Evolutionary conservation across 176 grass and related monocot genomes (phyloP).

Genomic region (Zoysia pacifica): DNA sequence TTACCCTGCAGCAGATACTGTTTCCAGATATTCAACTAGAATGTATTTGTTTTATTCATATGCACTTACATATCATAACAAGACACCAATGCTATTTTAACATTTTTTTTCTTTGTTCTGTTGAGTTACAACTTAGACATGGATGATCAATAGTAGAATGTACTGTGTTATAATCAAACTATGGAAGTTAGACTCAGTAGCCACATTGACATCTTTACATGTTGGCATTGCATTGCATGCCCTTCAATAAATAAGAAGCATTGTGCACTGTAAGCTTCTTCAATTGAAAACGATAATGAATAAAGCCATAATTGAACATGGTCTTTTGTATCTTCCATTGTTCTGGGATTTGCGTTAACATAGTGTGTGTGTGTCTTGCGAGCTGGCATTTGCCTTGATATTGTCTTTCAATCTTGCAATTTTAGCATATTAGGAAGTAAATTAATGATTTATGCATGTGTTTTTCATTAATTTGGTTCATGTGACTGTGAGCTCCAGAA

Average conservation of each 20-base stretch:
- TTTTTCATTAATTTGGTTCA: too few species aligned
- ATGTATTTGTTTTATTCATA: neutral
- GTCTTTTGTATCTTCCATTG: too few species aligned
- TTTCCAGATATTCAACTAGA: too few species aligned
- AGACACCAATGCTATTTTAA: neutral
- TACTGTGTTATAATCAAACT: neutral
- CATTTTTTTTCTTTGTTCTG: neutral
- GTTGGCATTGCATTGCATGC: neutral
- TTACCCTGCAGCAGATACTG: neutral
- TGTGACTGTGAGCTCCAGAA: too few species aligned
- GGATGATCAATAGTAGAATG: neutral
- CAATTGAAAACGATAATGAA: neutral
- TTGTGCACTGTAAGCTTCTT: neutral
- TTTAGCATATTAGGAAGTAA: too few species aligned
- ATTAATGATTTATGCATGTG: too few species aligned
- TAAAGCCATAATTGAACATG: too few species aligned
- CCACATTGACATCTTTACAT: neutral
- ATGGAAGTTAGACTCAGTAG: neutral
- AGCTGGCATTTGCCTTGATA: too few species aligned
- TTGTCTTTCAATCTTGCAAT: too few species aligned
- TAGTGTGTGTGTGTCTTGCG: too few species aligned
- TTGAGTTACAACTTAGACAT: neutral
- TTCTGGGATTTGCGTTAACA: too few species aligned
- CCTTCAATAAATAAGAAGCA: slow-evolving; percentile 8
- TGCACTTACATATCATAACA: neutral